These are phyloP conservation scores for Conticribra guillardii DNA, from an alignment of 108 stramenopile species.

Conservation along the genomic window DNA sequence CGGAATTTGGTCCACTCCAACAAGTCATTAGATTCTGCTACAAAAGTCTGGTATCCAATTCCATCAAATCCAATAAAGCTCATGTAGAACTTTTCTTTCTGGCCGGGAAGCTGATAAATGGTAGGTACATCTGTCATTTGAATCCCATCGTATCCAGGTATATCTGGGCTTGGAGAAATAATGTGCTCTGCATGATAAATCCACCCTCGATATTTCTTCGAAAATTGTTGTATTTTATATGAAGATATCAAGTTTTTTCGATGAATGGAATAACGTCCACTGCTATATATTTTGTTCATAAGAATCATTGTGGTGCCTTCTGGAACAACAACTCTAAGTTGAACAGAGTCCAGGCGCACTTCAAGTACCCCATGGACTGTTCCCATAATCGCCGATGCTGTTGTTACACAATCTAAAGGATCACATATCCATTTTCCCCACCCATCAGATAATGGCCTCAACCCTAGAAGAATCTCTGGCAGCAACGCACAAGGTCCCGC, in stretches of 20 bases:
- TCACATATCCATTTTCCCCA: slow-evolving; percentile 38
- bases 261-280: slow-evolving; percentile 24
- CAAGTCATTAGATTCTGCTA: slow-evolving; percentile 47
- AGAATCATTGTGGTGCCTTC: slow-evolving; percentile 34
- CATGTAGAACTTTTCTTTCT: slow-evolving; percentile 44
- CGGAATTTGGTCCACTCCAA: slow-evolving; percentile 24
- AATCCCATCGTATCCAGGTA: slow-evolving; percentile 31
- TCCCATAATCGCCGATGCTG: slow-evolving; percentile 2
- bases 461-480: slow-evolving; percentile 39
- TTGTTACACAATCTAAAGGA: slow-evolving; percentile 18
- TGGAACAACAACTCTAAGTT: slow-evolving; percentile 29
- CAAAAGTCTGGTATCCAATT: slow-evolving; percentile 37
- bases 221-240: slow-evolving; percentile 27
- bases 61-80: slow-evolving; percentile 50
- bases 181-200: slow-evolving; percentile 34
- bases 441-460: slow-evolving; percentile 42
- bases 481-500: slow-evolving; percentile 44
- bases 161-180: slow-evolving; percentile 28
- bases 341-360: slow-evolving; percentile 5
- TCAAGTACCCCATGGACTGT: slow-evolving; percentile 30
- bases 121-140: slow-evolving; percentile 55
- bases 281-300: slow-evolving; percentile 23
- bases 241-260: slow-evolving; percentile 26
- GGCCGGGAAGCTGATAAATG: slow-evolving; percentile 40
- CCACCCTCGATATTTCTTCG: slow-evolving; percentile 44